These are phyloP conservation scores for Sporopachydermia lactativora DNA, from an alignment of 805 yeast genomes.

Conservation along the genomic window DNA sequence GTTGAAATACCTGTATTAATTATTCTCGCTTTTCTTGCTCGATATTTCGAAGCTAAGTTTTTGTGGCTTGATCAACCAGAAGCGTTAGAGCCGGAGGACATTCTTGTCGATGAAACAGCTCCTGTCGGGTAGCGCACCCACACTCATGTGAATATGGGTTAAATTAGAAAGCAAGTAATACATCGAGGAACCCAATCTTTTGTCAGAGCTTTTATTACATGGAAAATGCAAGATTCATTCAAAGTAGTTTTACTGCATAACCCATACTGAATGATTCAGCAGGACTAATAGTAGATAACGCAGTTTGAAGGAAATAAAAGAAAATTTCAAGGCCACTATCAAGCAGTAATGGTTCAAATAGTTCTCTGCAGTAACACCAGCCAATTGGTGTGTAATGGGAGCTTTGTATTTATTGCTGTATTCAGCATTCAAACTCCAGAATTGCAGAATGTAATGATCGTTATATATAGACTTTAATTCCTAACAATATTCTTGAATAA, in stretches of 20 bases:
- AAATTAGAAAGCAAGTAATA: conserved; percentile 16
- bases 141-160: conserved; percentile 3
- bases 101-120: conserved; percentile 2
- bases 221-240: not conserved
- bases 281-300: conserved; percentile 1
- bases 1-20: conserved; percentile 42
- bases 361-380: conserved; percentile 1
- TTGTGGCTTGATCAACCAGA: conserved; percentile 13
- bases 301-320: conserved; percentile 1
- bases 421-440: not conserved
- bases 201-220: conserved; percentile 1
- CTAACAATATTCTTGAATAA: conserved; percentile 1
- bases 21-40: conserved; percentile 24
- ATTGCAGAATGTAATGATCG: not conserved
- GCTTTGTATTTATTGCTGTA: conserved; percentile 1
- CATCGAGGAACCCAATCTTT: conserved; percentile 8
- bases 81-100: conserved; percentile 1
- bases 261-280: conserved; percentile 1
- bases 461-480: conserved; percentile 1
- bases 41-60: conserved; percentile 18
- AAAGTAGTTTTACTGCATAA: not conserved
- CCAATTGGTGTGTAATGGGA: conserved; percentile 1
- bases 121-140: conserved; percentile 1
- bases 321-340: conserved; percentile 1
- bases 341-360: conserved; percentile 1